A percentile compares a stretch with the other conserved stretches of the same genome.
Conservation (phyloP, 1,284 basidiomycete genomes). For the Pholiota adiposa region DNA sequence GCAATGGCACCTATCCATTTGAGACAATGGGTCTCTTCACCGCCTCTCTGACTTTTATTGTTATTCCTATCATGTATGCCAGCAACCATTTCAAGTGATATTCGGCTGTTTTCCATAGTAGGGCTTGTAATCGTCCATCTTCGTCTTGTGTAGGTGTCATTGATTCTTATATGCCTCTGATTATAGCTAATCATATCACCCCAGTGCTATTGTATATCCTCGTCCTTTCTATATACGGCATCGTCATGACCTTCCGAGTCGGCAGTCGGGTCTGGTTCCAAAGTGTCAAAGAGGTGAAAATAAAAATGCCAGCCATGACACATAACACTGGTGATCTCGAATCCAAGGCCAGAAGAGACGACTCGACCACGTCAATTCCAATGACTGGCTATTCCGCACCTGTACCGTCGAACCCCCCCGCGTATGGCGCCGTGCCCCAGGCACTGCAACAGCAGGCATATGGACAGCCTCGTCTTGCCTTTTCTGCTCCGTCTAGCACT, state of each 20-base stretch:
- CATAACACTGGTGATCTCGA: conserved; percentile 11
- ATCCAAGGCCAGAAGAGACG: conserved; percentile 8
- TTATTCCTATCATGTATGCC: conserved; percentile 15
- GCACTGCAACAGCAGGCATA: not conserved
- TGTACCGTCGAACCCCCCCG: not conserved
- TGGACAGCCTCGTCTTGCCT: not conserved
- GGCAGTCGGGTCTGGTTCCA: conserved; percentile 15
- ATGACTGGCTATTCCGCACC: not conserved
- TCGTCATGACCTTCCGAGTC: conserved; percentile 13
- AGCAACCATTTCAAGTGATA: not conserved
- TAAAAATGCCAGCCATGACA: conserved; percentile 13
- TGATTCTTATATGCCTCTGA: not conserved
- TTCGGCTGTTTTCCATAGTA: conserved; percentile 9
- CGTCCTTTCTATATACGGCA: conserved; percentile 11
- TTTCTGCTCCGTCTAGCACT: not conserved
- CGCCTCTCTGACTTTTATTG: conserved; percentile 1
- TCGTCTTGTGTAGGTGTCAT: conserved; percentile 17
- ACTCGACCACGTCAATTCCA: not conserved
- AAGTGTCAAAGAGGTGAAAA: conserved; percentile 13
- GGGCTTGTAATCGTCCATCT: conserved; percentile 14
- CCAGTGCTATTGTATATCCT: conserved; percentile 16
- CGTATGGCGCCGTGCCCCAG: not conserved
- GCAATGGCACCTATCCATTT: not conserved
- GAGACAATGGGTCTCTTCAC: conserved; percentile 16
- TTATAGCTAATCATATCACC: not conserved